Evolutionary conservation across 2,329 filamentous ascomycete species (phyloP).

Genomic region (Byssoonygena ceratinophila): DNA sequence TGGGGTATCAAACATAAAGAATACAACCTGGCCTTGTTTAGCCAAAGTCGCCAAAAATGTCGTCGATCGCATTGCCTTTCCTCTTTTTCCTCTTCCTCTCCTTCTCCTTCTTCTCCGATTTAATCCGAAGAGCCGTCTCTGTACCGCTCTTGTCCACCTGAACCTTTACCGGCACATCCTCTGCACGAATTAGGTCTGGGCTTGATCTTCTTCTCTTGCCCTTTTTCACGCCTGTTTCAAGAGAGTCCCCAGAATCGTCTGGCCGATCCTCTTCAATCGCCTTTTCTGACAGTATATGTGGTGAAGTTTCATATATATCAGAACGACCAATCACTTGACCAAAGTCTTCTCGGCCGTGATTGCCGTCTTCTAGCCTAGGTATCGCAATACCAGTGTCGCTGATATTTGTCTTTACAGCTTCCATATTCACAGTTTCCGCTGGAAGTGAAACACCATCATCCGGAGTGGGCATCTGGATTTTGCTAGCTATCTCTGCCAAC

Average conservation of each 20-base stretch:
- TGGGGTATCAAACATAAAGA: slow-evolving; percentile 2
- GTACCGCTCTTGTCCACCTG: slow-evolving; percentile 5
- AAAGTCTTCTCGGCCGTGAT: slow-evolving; percentile 12
- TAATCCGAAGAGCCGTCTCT: slow-evolving; percentile 11
- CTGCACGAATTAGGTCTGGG: neutral
- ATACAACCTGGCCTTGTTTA: neutral
- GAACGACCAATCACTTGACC: slow-evolving; percentile 9
- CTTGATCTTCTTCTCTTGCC: neutral
- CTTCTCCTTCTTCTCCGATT: slow-evolving; percentile 37
- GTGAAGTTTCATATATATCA: neutral
- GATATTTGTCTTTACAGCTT: neutral
- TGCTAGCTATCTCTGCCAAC: slow-evolving; percentile 48
- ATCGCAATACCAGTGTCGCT: neutral
- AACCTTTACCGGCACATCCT: slow-evolving; percentile 1
- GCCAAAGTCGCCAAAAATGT: slow-evolving; percentile 45
- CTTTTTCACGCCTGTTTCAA: neutral
- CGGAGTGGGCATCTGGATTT: neutral
- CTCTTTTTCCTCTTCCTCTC: slow-evolving; percentile 49
- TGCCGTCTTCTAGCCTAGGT: neutral
- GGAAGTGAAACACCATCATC: neutral
- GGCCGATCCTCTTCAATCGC: neutral
- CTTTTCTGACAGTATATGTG: neutral
- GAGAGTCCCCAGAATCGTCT: neutral
- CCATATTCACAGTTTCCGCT: neutral
- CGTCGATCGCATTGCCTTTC: slow-evolving; percentile 58